phyloP scores from a whole-genome alignment of 2,329 filamentous ascomycete species.

The Leptographium procerum region DNA sequence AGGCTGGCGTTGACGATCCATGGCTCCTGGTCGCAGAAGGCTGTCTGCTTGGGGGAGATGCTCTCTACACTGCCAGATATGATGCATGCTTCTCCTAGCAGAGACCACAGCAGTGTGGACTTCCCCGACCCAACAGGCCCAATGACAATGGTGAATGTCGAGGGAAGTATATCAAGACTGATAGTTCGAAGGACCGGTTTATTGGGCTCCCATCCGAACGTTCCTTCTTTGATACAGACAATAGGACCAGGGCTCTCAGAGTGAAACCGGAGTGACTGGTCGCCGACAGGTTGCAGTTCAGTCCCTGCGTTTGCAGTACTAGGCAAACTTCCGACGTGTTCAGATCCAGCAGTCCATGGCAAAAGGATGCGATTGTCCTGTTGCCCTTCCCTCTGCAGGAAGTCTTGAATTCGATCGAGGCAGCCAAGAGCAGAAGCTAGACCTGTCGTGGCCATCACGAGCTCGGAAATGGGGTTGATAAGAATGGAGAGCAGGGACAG shows the following conservation, averaged over 20 bases:
- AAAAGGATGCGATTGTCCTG: neutral
- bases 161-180: conserved; percentile 10
- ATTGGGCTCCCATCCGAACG: neutral
- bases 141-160: conserved; percentile 23
- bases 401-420: neutral
- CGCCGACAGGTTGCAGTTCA: neutral
- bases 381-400: neutral
- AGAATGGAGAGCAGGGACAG: conserved; percentile 1
- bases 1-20: conserved; percentile 31
- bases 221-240: neutral
- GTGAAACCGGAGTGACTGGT: neutral
- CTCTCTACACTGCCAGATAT: conserved; percentile 16
- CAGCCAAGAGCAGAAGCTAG: neutral
- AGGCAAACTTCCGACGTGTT: neutral
- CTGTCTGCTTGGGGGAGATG: conserved; percentile 15
- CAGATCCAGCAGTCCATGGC: neutral
- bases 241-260: neutral
- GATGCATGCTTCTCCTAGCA: conserved; percentile 23
- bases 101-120: conserved; percentile 24
- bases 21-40: conserved; percentile 30
- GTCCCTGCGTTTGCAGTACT: neutral
- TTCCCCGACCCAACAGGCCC: conserved; percentile 33
- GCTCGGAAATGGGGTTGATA: conserved; percentile 3
- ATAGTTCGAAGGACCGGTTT: conserved; percentile 17
- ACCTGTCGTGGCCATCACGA: neutral